Evolutionary conservation across 2,329 filamentous ascomycete species (phyloP).

Genomic region (Diaporthe velutina): DNA sequence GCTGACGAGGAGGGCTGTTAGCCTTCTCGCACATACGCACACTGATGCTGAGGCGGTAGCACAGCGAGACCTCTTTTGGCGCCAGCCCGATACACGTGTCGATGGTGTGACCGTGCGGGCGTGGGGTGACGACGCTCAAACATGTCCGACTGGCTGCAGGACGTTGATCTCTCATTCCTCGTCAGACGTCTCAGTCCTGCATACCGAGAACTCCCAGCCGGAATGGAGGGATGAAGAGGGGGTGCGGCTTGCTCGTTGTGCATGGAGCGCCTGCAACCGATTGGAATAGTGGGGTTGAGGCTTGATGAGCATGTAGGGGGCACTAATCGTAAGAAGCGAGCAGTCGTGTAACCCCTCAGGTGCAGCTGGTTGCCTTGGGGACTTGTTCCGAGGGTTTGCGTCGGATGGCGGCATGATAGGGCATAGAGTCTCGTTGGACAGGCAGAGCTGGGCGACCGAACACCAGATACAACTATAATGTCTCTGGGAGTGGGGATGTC

Average conservation of each 20-base stretch:
- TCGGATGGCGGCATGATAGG: slow-evolving; percentile 28
- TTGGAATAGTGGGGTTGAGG: slow-evolving; percentile 21
- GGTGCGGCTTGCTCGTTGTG: neutral
- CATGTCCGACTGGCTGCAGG: slow-evolving; percentile 26
- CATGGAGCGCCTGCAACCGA: neutral
- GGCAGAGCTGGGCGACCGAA: neutral
- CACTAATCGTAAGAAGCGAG: slow-evolving; percentile 21
- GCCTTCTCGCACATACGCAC: neutral
- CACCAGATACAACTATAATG: neutral
- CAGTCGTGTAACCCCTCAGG: slow-evolving; percentile 26
- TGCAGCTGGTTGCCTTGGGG: slow-evolving; percentile 11
- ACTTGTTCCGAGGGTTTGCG: slow-evolving; percentile 2
- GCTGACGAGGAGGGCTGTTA: slow-evolving; percentile 16
- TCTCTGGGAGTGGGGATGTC: slow-evolving; percentile 10
- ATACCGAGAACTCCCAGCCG: neutral
- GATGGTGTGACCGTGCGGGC: slow-evolving; percentile 22
- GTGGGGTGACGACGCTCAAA: slow-evolving; percentile 32
- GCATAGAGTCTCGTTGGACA: slow-evolving; percentile 23
- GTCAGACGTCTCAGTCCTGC: neutral
- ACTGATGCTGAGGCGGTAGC: slow-evolving; percentile 22
- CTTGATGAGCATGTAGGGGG: slow-evolving; percentile 23
- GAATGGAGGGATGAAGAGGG: neutral
- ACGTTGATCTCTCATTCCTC: slow-evolving; percentile 14
- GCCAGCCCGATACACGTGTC: slow-evolving; percentile 33
- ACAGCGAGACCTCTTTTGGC: neutral